Conservation (phyloP, 495 filamentous ascomycete genomes). For the Pyrenula massariospora region DNA sequence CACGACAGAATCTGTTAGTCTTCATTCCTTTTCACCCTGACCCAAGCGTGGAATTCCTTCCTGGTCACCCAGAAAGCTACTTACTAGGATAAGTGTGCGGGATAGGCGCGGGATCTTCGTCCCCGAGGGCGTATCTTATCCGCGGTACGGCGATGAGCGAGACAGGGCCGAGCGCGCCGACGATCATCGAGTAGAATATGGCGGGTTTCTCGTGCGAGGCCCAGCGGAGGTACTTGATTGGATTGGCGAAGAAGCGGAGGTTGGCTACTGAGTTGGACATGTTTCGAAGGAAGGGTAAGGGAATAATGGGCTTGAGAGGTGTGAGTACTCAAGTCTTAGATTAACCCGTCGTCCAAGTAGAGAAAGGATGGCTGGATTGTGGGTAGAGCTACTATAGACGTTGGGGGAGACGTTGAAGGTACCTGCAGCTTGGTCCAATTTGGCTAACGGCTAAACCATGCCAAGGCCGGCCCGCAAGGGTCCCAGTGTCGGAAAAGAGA, state of each 20-base stretch:
- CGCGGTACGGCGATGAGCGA: constrained; percentile 57
- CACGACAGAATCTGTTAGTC: constrained; percentile 1
- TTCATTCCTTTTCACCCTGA: background rate
- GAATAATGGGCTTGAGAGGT: background rate
- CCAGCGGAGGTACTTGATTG: constrained; percentile 77
- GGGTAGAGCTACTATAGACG: too few relatives aligned
- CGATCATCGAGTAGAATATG: constrained; percentile 68
- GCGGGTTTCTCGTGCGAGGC: constrained; percentile 76
- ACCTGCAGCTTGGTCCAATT: too few relatives aligned
- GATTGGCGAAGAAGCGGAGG: constrained; percentile 72
- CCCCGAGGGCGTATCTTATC: constrained; percentile 54
- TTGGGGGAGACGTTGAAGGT: too few relatives aligned
- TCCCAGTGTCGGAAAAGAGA: background rate
- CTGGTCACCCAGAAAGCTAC: too few relatives aligned
- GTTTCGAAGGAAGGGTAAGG: constrained; percentile 1
- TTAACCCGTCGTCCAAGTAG: too few relatives aligned
- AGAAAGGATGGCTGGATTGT: too few relatives aligned
- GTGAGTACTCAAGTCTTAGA: too few relatives aligned
- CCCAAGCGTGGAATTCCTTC: background rate
- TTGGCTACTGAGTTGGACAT: constrained; percentile 38
- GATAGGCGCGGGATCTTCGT: constrained; percentile 54
- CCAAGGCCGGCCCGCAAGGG: too few relatives aligned
- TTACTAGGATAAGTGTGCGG: constrained; percentile 88
- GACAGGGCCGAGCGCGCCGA: constrained; percentile 63
- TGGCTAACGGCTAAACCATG: too few relatives aligned